phyloP scores from a whole-genome alignment of 768 basidiomycete genomes.

The Pholiota conissans region DNA sequence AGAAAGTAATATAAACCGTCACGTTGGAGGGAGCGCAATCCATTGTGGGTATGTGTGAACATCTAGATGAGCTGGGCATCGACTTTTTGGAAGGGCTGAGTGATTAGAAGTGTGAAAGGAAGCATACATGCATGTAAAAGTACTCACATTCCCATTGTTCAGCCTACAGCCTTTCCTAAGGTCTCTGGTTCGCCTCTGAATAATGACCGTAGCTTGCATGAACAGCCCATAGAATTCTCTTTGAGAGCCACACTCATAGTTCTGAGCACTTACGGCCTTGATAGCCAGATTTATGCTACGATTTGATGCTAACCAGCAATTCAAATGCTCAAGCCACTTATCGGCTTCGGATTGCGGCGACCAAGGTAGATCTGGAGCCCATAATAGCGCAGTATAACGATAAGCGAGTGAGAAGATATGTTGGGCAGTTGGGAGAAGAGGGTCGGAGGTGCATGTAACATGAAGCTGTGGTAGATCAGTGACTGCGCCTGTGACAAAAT shows the following conservation, averaged over 20 bases:
- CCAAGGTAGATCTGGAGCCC: no score
- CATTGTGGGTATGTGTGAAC: background rate
- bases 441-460: background rate
- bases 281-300: no score
- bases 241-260: no score
- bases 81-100: background rate
- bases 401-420: background rate
- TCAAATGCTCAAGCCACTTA: no score
- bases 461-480: constrained; percentile 4
- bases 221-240: no score
- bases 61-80: background rate
- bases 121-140: background rate
- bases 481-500: constrained; percentile 14
- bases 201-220: no score
- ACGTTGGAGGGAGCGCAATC: background rate
- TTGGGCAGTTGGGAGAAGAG: background rate
- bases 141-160: background rate
- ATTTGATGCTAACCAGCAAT: no score
- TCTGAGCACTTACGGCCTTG: no score
- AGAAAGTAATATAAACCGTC: background rate
- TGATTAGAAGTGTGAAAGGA: background rate
- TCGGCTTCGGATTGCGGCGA: no score
- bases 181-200: no score
- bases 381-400: background rate
- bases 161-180: background rate